Evolutionary conservation across 1,284 basidiomycete species (phyloP).

Genomic region (Malassezia vespertilionis): DNA sequence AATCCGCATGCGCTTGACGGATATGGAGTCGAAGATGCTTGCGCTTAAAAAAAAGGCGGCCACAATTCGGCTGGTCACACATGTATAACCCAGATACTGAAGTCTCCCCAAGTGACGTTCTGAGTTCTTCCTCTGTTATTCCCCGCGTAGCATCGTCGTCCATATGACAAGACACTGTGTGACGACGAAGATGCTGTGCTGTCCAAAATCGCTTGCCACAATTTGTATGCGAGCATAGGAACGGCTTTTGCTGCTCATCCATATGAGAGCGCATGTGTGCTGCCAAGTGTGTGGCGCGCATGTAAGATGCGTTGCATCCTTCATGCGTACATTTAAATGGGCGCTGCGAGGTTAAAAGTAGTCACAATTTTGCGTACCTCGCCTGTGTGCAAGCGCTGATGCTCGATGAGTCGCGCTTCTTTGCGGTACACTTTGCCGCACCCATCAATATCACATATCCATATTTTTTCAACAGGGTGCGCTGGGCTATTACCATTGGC

Average conservation of each 20-base stretch:
- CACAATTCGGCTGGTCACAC: conserved; percentile 3
- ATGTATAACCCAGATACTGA: conserved; percentile 3
- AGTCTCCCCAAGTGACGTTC: background rate
- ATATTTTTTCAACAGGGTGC: no score
- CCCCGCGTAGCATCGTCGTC: background rate
- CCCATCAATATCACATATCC: conserved; percentile 8
- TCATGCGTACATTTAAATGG: conserved; percentile 9
- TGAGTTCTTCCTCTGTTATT: background rate
- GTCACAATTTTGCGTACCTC: conserved; percentile 6
- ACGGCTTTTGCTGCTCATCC: conserved; percentile 3
- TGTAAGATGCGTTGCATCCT: conserved; percentile 14
- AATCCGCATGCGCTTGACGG: conserved; percentile 10
- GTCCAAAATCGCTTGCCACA: conserved; percentile 17
- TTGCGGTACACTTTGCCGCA: conserved; percentile 15
- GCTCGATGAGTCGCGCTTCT: conserved; percentile 14
- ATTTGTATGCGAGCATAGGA: background rate
- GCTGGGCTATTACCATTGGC: background rate
- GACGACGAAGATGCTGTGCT: conserved; percentile 11
- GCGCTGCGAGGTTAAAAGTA: conserved; percentile 3
- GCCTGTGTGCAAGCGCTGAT: conserved; percentile 13
- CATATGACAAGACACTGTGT: conserved; percentile 12
- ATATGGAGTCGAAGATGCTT: conserved; percentile 13
- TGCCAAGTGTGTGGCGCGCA: conserved; percentile 15
- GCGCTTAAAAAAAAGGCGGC: conserved; percentile 10
- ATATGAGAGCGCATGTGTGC: conserved; percentile 16